Conservation (phyloP, 352 stramenopile genomes). For the Hyaloperonospora brassicae region DNA sequence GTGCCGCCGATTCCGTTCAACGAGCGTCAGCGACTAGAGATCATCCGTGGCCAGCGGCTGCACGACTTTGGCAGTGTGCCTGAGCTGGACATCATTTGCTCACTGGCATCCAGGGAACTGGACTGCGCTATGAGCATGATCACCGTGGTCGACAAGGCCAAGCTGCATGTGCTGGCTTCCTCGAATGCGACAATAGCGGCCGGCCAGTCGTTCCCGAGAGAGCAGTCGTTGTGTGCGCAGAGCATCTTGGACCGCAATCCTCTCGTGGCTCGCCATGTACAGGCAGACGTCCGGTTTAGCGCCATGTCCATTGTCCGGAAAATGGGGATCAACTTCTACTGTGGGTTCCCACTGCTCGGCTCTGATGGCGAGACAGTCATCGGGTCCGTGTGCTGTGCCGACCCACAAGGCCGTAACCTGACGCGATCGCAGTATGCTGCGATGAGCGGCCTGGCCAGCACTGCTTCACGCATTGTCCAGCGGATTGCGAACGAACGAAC, state of each 20-base stretch:
- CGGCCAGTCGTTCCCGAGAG: slow-evolving; percentile 37
- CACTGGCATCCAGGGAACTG: slow-evolving; percentile 45
- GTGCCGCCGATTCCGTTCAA: slow-evolving; percentile 31
- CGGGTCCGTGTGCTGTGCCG: slow-evolving; percentile 53
- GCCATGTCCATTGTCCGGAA: slow-evolving; percentile 32
- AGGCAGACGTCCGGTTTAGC: slow-evolving; percentile 63
- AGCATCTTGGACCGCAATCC: slow-evolving; percentile 51
- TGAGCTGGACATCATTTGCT: slow-evolving; percentile 66
- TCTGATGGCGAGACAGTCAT: slow-evolving; percentile 47
- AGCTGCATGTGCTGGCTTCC: slow-evolving; percentile 42
- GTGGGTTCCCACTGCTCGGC: slow-evolving; percentile 52
- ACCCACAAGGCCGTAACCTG: slow-evolving; percentile 38
- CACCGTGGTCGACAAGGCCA: slow-evolving; percentile 49
- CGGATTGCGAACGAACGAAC: slow-evolving; percentile 18
- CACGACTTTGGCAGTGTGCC: slow-evolving; percentile 42
- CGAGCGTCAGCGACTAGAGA: slow-evolving; percentile 39
- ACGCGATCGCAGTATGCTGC: slow-evolving; percentile 48
- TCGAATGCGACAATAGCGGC: slow-evolving; percentile 18
- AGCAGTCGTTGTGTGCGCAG: slow-evolving; percentile 57
- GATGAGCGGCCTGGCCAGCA: slow-evolving; percentile 45
- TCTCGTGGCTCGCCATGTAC: slow-evolving; percentile 49
- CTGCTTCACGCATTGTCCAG: slow-evolving; percentile 41
- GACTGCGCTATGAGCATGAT: slow-evolving; percentile 47
- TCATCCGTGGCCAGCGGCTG: slow-evolving; percentile 39
- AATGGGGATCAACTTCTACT: slow-evolving; percentile 62